Conservation (phyloP, 306 rosid species). For the Crataegus laevigata region DNA sequence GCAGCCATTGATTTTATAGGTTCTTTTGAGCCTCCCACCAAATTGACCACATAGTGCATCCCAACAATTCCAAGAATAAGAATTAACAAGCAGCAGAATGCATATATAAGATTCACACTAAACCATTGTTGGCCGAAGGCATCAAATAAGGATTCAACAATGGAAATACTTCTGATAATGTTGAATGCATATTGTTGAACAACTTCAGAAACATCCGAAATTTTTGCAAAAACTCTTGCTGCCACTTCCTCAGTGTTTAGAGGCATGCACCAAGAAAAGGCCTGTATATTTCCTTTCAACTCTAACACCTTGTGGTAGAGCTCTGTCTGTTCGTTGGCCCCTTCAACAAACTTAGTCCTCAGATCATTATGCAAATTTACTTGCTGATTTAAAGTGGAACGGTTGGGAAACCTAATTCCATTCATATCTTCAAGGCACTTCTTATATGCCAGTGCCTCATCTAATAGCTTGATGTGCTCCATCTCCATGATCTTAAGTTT, state of each 20-base stretch:
- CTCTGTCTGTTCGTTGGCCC: slow-evolving; percentile 67
- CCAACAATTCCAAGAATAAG: no score
- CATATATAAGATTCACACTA: no score
- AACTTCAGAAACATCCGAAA: no score
- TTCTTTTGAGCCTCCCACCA: no score
- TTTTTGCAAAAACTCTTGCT: no score
- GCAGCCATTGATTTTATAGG: no score
- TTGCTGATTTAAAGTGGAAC: slow-evolving; percentile 53
- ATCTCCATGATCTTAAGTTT: slow-evolving; percentile 78
- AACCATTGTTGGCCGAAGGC: no score
- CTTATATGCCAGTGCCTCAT: slow-evolving; percentile 59
- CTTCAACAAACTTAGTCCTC: slow-evolving; percentile 61
- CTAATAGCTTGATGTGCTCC: slow-evolving; percentile 74
- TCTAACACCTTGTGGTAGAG: slow-evolving; percentile 88
- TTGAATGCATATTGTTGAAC: no score
- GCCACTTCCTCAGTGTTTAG: slow-evolving; percentile 58
- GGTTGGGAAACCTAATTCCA: slow-evolving; percentile 41
- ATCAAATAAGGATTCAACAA: no score
- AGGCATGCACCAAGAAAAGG: slow-evolving; percentile 93
- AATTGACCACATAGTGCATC: no score
- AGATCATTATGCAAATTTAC: slow-evolving; percentile 48
- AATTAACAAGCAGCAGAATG: no score
- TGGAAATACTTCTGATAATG: no score
- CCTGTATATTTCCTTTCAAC: slow-evolving; percentile 95
- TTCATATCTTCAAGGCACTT: slow-evolving; percentile 48